Evolutionary conservation across 192 early-diverging fungal genomes (phyloP).

Genomic region (Irineochytrium annulatum): DNA sequence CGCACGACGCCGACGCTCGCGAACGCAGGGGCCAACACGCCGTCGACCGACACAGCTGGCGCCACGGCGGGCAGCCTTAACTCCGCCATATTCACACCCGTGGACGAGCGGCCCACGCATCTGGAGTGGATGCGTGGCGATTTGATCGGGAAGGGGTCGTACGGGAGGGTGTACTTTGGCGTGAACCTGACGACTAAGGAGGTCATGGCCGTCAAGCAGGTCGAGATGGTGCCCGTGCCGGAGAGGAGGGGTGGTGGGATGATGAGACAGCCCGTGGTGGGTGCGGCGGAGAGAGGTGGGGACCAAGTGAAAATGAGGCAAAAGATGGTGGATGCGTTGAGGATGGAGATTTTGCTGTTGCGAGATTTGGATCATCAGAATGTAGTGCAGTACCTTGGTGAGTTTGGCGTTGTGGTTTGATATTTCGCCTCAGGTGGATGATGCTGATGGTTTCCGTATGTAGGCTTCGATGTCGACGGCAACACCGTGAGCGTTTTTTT

Average conservation of each 20-base stretch:
- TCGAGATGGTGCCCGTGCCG: conserved; percentile 23
- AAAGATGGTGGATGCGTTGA: conserved; percentile 79
- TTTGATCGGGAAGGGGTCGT: conserved; percentile 91
- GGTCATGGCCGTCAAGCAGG: conserved; percentile 66
- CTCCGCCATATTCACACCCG: not conserved
- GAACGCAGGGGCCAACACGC: too few species aligned
- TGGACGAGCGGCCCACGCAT: conserved; percentile 21
- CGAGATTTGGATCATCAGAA: conserved; percentile 91
- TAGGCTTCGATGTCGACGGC: conserved; percentile 75
- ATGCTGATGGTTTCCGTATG: not conserved
- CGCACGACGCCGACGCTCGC: too few species aligned
- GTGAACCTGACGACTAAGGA: conserved; percentile 83
- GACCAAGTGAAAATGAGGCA: conserved; percentile 30
- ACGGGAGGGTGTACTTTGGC: conserved; percentile 90
- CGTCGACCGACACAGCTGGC: too few species aligned
- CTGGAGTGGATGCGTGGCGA: conserved; percentile 84
- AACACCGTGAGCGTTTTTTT: conserved; percentile 85
- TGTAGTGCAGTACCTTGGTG: conserved; percentile 92
- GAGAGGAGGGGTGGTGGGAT: not conserved
- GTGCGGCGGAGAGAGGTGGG: too few species aligned
- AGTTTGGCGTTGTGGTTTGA: not conserved
- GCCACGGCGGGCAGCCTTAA: not conserved
- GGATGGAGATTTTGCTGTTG: conserved; percentile 85
- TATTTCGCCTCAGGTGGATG: not conserved
- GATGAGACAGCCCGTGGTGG: not conserved